Evolutionary conservation across 345 rosid species (phyloP).

Genomic region (Psidium friedrichsthalianum): DNA sequence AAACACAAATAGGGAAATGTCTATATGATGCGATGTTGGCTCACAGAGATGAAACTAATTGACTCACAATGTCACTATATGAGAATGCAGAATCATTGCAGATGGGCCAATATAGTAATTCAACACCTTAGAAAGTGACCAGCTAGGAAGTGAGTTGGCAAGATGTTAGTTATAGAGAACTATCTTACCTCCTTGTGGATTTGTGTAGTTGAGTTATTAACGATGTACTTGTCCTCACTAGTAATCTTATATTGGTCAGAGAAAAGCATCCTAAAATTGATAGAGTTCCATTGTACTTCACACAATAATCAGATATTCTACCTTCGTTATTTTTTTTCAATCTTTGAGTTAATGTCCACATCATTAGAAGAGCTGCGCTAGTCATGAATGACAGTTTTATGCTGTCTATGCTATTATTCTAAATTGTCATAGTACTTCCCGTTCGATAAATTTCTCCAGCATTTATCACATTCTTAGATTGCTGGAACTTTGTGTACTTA

Average conservation of each 20-base stretch:
- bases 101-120: not conserved
- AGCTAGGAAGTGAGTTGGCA: not conserved
- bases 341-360: not conserved
- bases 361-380: not conserved
- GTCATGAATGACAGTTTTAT: not conserved
- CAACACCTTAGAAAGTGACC: not conserved
- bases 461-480: not conserved
- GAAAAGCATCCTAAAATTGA: not conserved
- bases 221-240: not conserved
- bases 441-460: not conserved
- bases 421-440: not conserved
- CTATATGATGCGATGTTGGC: not conserved
- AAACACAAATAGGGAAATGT: not conserved
- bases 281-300: not conserved
- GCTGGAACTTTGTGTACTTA: not conserved
- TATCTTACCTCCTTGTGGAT: not conserved
- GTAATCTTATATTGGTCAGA: not conserved
- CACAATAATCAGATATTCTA: not conserved
- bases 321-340: not conserved
- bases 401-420: not conserved
- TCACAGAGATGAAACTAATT: not conserved
- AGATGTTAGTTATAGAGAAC: not conserved
- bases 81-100: not conserved
- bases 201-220: not conserved
- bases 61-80: not conserved